Evolutionary conservation across 2,329 filamentous ascomycete species (phyloP).

Genomic region (Fusarium torulosum): DNA sequence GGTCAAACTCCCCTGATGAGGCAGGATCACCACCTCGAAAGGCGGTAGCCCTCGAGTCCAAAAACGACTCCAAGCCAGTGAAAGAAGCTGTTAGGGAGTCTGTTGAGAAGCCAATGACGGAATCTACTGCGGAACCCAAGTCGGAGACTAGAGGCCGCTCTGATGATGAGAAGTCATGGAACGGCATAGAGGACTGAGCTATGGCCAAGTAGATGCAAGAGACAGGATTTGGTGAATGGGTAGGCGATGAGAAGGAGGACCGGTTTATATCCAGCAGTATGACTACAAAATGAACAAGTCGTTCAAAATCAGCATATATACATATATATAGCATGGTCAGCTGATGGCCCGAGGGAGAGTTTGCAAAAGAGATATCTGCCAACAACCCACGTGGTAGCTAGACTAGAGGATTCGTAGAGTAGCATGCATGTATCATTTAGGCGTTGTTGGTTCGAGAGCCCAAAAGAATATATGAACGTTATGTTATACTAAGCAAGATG

Average conservation of each 20-base stretch:
- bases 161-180: constrained; percentile 60
- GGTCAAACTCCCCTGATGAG: constrained; percentile 46
- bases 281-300: neutral
- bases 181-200: constrained; percentile 56
- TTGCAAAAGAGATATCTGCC: neutral
- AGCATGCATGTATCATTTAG: constrained; percentile 27
- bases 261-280: constrained; percentile 7
- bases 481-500: neutral
- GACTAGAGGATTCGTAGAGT: constrained; percentile 30
- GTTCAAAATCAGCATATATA: neutral
- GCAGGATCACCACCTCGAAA: constrained; percentile 49
- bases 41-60: constrained; percentile 43
- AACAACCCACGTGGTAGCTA: constrained; percentile 24
- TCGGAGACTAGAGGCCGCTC: constrained; percentile 39
- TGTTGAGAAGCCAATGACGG: neutral
- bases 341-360: neutral
- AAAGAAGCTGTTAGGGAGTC: constrained; percentile 20
- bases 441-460: constrained; percentile 30
- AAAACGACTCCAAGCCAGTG: constrained; percentile 33
- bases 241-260: neutral
- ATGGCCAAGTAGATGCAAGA: constrained; percentile 3
- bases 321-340: constrained; percentile 4
- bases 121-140: constrained; percentile 13
- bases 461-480: constrained; percentile 15
- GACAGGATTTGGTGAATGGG: neutral